Evolutionary conservation across 148 eudicot genomes (phyloP), one percentile per base, ranked within the genome.

Genomic region (Gaultheria prostrata): DNA sequence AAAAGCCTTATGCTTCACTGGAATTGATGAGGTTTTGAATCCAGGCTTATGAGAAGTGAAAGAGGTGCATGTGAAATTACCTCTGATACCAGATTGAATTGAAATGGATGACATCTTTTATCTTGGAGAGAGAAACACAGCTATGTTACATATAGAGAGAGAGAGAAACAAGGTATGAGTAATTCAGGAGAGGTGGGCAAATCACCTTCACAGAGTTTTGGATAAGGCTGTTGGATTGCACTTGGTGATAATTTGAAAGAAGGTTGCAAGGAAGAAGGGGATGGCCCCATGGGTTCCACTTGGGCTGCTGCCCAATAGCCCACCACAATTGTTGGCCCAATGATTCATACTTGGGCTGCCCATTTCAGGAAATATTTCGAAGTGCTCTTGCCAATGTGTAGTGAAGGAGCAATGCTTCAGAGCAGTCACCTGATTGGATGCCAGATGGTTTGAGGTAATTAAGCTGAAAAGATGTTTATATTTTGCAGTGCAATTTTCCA

Each of bases 21-120:
- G 65, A 33, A 79, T 6, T 21, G 89, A 15, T 30, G 39, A 28
- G 72, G 33, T 13, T 30, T 12, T 67, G 39, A 67, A 28, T 30
- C 35, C 13, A 1, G 72, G 15, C 35, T 67, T 28, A 2, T 28
- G 72, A 30, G 72, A 30, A 30, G 18, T 67, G 35, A 67, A 28
- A 67, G 72, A 67, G 35, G 91, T 83, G 72, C 85, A 80, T 51
- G 90, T 83, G 9, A 86, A 70, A 79, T 69, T 78, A 82, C 87
- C 76, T 33, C 79, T 91, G 6, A 92, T 80, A 9, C 85, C 87
- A 75, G 92, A 88, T 61, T 93, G 98, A 61, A 92, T 84, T 65
- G 94, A 87, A 91, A 91, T 91, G 72, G 98, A 90, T 71, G 89
- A 81, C 94, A 94, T 93, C 63, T 79, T 94, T 84, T 78, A 59